A percentile compares a stretch with the other conserved stretches of the same genome.
These are phyloP conservation scores for Coprinellus aureogranulatus DNA, from an alignment of 768 basidiomycete species.

Conservation along the genomic window DNA sequence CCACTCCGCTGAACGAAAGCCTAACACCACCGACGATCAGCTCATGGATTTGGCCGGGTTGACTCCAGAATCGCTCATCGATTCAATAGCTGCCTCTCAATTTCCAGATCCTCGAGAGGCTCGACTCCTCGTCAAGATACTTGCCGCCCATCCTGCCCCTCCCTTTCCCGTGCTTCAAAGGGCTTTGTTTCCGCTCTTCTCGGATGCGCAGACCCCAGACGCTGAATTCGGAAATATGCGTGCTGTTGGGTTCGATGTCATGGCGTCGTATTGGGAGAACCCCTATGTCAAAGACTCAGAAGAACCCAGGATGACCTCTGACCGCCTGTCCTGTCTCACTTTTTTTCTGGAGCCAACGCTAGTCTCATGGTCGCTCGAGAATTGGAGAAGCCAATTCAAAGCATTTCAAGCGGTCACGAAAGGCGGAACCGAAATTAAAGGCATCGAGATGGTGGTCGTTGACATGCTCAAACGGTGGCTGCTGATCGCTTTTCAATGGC, in stretches of 20 bases:
- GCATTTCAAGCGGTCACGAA: conserved; percentile 65
- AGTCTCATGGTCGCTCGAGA: conserved; percentile 56
- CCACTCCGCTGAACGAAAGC: background rate
- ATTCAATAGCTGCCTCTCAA: conserved; percentile 48
- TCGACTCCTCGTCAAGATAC: conserved; percentile 50
- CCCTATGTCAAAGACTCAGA: conserved; percentile 34
- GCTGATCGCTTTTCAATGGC: conserved; percentile 57
- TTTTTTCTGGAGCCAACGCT: conserved; percentile 49
- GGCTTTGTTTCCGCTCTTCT: conserved; percentile 61
- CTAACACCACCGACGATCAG: too few relatives aligned
- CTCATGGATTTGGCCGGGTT: conserved; percentile 10
- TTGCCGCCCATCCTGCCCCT: conserved; percentile 50
- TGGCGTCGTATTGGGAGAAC: conserved; percentile 68
- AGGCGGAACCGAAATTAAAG: conserved; percentile 57
- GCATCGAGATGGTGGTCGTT: conserved; percentile 60
- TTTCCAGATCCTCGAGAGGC: conserved; percentile 70
- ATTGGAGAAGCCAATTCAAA: conserved; percentile 70
- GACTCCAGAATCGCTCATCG: conserved; percentile 40
- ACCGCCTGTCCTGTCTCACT: conserved; percentile 62
- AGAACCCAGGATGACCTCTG: conserved; percentile 44
- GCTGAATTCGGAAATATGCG: conserved; percentile 58
- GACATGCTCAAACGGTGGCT: conserved; percentile 64
- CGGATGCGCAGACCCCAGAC: conserved; percentile 37
- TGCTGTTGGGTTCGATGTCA: conserved; percentile 68
- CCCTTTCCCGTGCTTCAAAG: conserved; percentile 52